Conservation (phyloP, 805 yeast genomes). For the Wickerhamiella cacticola region DNA sequence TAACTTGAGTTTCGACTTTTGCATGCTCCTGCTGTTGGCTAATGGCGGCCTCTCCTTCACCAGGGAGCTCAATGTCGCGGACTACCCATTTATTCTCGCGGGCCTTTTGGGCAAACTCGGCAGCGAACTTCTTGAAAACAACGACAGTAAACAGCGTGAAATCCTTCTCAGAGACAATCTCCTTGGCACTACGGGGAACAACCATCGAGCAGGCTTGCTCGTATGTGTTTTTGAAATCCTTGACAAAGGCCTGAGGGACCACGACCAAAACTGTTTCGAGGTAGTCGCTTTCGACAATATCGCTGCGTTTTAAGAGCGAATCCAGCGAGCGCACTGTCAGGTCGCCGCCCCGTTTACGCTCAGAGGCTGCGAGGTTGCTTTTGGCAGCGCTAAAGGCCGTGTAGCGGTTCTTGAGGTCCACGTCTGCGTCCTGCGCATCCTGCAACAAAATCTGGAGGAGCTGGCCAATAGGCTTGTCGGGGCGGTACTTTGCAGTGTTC, state of each 20-base stretch:
- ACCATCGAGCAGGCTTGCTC: conserved; percentile 71
- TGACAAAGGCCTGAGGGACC: conserved; percentile 56
- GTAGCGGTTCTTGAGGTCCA: conserved; percentile 68
- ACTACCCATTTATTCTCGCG: conserved; percentile 87
- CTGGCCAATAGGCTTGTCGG: conserved; percentile 71
- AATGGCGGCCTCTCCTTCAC: conserved; percentile 61
- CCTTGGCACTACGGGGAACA: conserved; percentile 78
- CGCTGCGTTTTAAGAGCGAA: conserved; percentile 69
- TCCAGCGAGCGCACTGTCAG: conserved; percentile 82
- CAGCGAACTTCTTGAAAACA: conserved; percentile 66
- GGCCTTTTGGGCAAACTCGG: conserved; percentile 54
- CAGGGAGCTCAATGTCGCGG: conserved; percentile 79
- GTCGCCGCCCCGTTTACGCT: conserved; percentile 88
- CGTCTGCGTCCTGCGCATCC: conserved; percentile 74
- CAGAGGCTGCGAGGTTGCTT: conserved; percentile 73
- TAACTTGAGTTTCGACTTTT: conserved; percentile 61
- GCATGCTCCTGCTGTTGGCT: conserved; percentile 63
- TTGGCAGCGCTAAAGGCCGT: conserved; percentile 70
- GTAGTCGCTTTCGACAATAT: conserved; percentile 81
- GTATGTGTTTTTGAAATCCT: conserved; percentile 54
- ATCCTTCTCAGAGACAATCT: conserved; percentile 61
- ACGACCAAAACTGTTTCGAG: conserved; percentile 77
- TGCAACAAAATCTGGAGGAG: conserved; percentile 55
- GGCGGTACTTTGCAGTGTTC: conserved; percentile 77
- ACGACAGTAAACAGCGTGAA: conserved; percentile 65